phyloP scores from a whole-genome alignment of 2,329 filamentous ascomycete genomes.

The Thelonectria rubi region DNA sequence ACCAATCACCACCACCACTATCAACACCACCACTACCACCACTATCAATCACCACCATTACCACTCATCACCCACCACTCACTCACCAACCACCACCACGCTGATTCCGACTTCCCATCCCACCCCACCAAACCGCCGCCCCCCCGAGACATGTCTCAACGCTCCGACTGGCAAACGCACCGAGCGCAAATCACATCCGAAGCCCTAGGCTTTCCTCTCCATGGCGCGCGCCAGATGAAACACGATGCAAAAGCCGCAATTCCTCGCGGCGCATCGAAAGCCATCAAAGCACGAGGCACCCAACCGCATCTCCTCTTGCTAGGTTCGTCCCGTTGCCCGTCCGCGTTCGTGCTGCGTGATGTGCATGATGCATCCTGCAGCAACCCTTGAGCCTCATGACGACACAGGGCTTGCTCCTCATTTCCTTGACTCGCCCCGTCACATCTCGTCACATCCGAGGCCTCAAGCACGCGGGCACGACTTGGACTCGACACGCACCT shows the following conservation, averaged over 20 bases:
- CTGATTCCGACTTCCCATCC: too few relatives aligned
- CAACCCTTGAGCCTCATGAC: slow-evolving; percentile 39
- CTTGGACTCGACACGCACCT: too few relatives aligned
- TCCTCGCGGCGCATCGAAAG: background rate
- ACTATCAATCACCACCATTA: too few relatives aligned
- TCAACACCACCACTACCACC: too few relatives aligned
- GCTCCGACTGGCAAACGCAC: background rate
- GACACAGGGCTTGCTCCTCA: slow-evolving; percentile 19
- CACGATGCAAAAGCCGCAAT: slow-evolving; percentile 28
- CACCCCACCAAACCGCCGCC: too few relatives aligned
- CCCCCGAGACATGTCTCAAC: slow-evolving; percentile 25
- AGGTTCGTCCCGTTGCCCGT: slow-evolving; percentile 33
- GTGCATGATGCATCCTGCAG: slow-evolving; percentile 41
- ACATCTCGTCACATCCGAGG: background rate
- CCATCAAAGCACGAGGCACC: slow-evolving; percentile 3
- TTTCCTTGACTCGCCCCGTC: background rate
- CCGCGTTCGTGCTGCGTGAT: slow-evolving; percentile 34
- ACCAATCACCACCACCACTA: too few relatives aligned
- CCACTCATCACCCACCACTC: too few relatives aligned
- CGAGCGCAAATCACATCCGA: slow-evolving; percentile 1
- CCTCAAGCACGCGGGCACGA: background rate
- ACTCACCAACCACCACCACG: too few relatives aligned
- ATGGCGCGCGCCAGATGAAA: slow-evolving; percentile 43
- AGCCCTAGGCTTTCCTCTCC: slow-evolving; percentile 1
- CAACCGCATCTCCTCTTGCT: slow-evolving; percentile 21